These are phyloP conservation scores for Nemania sp. DNA, from an alignment of 2,329 filamentous ascomycete genomes.

Conservation along the genomic window DNA sequence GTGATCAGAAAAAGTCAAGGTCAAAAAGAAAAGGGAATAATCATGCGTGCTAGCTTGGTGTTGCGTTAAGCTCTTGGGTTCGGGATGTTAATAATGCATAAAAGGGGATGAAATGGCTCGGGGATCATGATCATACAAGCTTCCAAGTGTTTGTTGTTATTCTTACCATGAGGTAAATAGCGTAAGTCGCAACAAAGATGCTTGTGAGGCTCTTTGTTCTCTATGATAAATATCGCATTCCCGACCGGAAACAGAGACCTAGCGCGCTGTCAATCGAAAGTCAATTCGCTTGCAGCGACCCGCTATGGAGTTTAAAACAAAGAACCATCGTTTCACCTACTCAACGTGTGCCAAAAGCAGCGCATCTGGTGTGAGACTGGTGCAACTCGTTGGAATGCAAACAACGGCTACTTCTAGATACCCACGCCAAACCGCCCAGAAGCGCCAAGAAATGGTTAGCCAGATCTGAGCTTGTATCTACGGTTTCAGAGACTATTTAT, in stretches of 20 bases:
- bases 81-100: constrained; percentile 4
- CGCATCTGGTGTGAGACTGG: constrained; percentile 1
- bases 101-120: not conserved
- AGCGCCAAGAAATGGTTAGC: not conserved
- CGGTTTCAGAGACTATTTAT: too few species aligned
- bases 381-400: constrained; percentile 22
- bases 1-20: not conserved
- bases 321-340: not conserved
- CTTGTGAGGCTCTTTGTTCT: constrained; percentile 26
- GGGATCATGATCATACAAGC: constrained; percentile 8
- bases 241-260: constrained; percentile 31
- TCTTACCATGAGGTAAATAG: constrained; percentile 32
- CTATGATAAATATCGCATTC: not conserved
- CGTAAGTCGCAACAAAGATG: constrained; percentile 30
- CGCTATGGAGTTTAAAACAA: constrained; percentile 18
- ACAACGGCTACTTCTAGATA: not conserved
- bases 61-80: not conserved
- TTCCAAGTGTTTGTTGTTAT: not conserved
- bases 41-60: not conserved
- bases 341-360: constrained; percentile 18
- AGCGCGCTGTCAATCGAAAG: not conserved
- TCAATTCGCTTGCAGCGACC: constrained; percentile 25
- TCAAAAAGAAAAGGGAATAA: not conserved
- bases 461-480: too few species aligned
- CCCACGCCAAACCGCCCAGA: not conserved